Evolutionary conservation across 257 asterid genomes (phyloP), one percentile per base, ranked within the genome.

Genomic region (Przewalskia tangutica): DNA sequence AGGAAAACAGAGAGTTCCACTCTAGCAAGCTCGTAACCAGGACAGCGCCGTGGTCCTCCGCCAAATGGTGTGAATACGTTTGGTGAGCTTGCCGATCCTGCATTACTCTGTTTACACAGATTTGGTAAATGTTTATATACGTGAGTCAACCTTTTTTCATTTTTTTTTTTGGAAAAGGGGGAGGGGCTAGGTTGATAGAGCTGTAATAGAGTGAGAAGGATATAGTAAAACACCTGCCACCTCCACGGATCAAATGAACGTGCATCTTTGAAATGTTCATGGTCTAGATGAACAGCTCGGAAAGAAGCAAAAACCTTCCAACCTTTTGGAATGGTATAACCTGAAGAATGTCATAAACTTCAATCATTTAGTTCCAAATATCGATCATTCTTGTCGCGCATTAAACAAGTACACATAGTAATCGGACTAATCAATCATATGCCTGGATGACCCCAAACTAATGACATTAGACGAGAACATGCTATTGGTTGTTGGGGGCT

Each of bases 41-140:
- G 99, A 82, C 99, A 96, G 4, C 97, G 97, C 85, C 99, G 89
- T 5, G 98, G 98, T 64, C 99, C 99, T 23, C 99, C 99, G 0
- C 99, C 98, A 16, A 96, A 96, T 2, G 99, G 98, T 54, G 93
- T 88, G 81, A 90, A 96, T 12, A 83, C 85, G 60, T 86, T 92
- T 5, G 73, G 34, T 4, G 91, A 82, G 83, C 81, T 50, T 9
- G 82, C 88, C 17, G 85, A 38, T 68, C 86, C 93, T 8, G 88
- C 50, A 53, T 77, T 77, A 63, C 38, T 79, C 92, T 94, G 86
- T 71, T 20, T 70, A 20, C 79, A 73, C 60, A 73, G 1, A 23
- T 46, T 48, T 23, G 23, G 55, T 9, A 80, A 80, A 80, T 42
- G 8, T 54, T 34, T 34, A 78, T 23, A 16, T 36, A 11, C 7